Conservation (phyloP, 2,329 filamentous ascomycete species). For the Colletotrichum sp. region DNA sequence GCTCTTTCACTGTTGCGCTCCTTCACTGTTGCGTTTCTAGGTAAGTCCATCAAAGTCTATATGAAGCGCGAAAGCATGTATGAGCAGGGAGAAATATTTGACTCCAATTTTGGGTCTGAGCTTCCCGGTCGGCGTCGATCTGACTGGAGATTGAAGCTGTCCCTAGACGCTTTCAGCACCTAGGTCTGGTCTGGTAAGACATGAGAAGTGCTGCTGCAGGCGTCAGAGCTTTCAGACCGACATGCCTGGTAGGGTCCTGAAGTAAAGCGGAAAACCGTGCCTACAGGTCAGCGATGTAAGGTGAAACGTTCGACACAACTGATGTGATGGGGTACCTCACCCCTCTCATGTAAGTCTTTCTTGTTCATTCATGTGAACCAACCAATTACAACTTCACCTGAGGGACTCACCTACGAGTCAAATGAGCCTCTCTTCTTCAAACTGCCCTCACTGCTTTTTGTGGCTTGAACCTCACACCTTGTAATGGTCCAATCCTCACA, state of each 20-base stretch:
- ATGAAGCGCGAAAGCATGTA: not conserved
- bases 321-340: not conserved
- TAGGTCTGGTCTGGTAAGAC: not conserved
- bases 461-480: not conserved
- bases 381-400: not conserved
- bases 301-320: not conserved
- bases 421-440: not conserved
- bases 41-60: not conserved
- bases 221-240: not conserved
- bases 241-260: not conserved
- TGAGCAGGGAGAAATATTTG: not conserved
- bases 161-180: not conserved
- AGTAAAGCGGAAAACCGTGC: not conserved
- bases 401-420: not conserved
- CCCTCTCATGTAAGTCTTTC: not conserved
- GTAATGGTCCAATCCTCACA: not conserved
- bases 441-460: not conserved
- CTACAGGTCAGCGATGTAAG: not conserved
- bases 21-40: too few relatives aligned
- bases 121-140: not conserved
- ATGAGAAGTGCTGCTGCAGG: not conserved
- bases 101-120: not conserved
- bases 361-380: not conserved
- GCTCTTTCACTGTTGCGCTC: not conserved
- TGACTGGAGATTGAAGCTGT: not conserved